Evolutionary conservation across 805 yeast species (phyloP).

Genomic region (Hanseniaspora valbyensis): DNA sequence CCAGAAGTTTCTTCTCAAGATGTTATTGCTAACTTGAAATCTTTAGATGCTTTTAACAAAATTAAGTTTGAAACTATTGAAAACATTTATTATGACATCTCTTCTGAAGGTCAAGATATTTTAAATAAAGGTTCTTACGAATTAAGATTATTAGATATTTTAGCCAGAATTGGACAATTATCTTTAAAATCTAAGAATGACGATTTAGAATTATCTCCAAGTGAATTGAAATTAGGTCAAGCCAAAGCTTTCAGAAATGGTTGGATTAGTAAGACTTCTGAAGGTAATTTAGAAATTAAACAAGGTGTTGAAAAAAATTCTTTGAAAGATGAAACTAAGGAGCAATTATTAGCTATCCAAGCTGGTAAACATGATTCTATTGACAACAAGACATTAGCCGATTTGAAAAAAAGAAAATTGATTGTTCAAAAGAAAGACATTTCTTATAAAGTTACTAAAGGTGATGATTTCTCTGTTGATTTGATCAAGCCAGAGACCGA

Average conservation of each 20-base stretch:
- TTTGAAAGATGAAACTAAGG: slow-evolving; percentile 51
- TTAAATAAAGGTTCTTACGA: slow-evolving; percentile 82
- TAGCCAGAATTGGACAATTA: slow-evolving; percentile 64
- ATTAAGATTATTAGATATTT: slow-evolving; percentile 65
- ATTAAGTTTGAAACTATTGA: slow-evolving; percentile 63
- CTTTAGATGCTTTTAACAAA: slow-evolving; percentile 76
- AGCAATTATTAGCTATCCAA: slow-evolving; percentile 45
- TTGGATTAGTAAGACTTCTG: slow-evolving; percentile 87
- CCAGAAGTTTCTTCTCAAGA: slow-evolving; percentile 53
- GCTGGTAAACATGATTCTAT: slow-evolving; percentile 19
- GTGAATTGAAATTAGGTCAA: slow-evolving; percentile 81
- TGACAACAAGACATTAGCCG: slow-evolving; percentile 60
- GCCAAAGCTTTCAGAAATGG: slow-evolving; percentile 96
- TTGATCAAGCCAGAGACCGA: slow-evolving; percentile 83
- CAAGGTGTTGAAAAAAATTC: slow-evolving; percentile 32
- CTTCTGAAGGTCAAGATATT: slow-evolving; percentile 73
- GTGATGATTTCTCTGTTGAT: slow-evolving; percentile 70
- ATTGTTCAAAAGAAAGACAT: slow-evolving; percentile 57
- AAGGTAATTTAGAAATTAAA: slow-evolving; percentile 43
- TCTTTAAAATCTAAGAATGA: slow-evolving; percentile 52
- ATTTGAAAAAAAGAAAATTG: slow-evolving; percentile 89
- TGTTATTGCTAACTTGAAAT: slow-evolving; percentile 73
- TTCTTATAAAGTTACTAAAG: slow-evolving; percentile 68
- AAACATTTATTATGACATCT: slow-evolving; percentile 60
- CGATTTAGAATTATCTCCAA: slow-evolving; percentile 56